These are phyloP conservation scores for Sordaria brevicollis DNA, from an alignment of 495 filamentous ascomycete species.

Conservation along the genomic window DNA sequence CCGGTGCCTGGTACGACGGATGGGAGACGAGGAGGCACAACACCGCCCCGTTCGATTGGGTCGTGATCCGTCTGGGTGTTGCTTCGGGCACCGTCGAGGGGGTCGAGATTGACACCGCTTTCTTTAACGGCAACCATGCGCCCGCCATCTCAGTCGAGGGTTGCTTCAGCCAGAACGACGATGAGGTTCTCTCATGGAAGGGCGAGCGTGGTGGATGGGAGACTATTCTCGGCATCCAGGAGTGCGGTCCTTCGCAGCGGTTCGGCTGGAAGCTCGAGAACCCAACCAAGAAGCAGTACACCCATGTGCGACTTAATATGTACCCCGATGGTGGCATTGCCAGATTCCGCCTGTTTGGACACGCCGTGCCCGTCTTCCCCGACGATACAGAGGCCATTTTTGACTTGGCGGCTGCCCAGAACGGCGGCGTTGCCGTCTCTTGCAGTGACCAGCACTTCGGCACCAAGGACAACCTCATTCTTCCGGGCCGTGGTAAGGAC, in stretches of 20 bases:
- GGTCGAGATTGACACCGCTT: slow-evolving; percentile 78
- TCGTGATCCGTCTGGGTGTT: slow-evolving; percentile 70
- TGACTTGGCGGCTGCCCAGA: slow-evolving; percentile 73
- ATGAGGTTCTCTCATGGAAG: slow-evolving; percentile 49
- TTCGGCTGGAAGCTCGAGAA: slow-evolving; percentile 66
- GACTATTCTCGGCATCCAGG: slow-evolving; percentile 55
- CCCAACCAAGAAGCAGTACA: slow-evolving; percentile 56
- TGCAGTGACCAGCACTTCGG: slow-evolving; percentile 87
- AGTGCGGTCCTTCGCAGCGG: slow-evolving; percentile 66
- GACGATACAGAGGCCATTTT: slow-evolving; percentile 51
- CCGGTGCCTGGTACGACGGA: slow-evolving; percentile 90
- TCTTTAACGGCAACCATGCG: slow-evolving; percentile 82
- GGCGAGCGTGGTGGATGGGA: slow-evolving; percentile 55
- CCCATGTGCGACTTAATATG: slow-evolving; percentile 80
- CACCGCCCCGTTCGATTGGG: slow-evolving; percentile 68
- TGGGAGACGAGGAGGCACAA: slow-evolving; percentile 94
- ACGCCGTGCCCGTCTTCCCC: slow-evolving; percentile 63
- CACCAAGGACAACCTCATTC: slow-evolving; percentile 67
- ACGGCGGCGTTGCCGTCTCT: slow-evolving; percentile 64
- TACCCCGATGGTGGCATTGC: slow-evolving; percentile 94
- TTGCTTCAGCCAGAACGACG: slow-evolving; percentile 50
- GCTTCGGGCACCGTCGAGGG: slow-evolving; percentile 65
- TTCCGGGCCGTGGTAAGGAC: slow-evolving; percentile 77
- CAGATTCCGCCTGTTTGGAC: slow-evolving; percentile 70
- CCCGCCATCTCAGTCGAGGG: slow-evolving; percentile 77